Evolutionary conservation across 352 stramenopile genomes (phyloP), one percentile per base, ranked within the genome.

Genomic region (Globisporangium cylindrosporum): DNA sequence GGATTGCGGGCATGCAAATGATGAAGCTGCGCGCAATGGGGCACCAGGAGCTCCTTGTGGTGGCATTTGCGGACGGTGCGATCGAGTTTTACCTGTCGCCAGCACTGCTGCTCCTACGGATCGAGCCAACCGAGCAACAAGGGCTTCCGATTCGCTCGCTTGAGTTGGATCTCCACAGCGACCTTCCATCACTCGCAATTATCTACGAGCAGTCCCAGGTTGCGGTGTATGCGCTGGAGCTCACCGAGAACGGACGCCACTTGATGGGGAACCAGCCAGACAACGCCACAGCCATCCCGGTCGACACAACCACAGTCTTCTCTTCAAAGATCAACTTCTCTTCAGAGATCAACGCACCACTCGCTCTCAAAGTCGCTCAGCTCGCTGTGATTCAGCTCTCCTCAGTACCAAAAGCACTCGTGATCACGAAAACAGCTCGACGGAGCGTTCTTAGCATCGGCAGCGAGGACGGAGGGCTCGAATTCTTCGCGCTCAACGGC

Each of bases 401-500:
- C 25, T 82, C n/a, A 4, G 67, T 3, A 72, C 59, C 64, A 7
- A 61, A 34, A 12, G 70, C 69, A 0, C 49, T 73, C 3, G 38
- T 58, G 2, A 64, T 79, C 34, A 57, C 64, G 3, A 71, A 72
- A 10, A 68, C 68, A 0, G 7, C 67, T 1, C 53, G 73, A 14
- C 72, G 74, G 3, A 78, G 70, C n/a, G 38, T 79, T 3, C 27
- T 68, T n/a, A 64, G 24, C 8, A 59, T 81, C 15, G 68, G 66
- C 10, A 65, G 59, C 22, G 64, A 66, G 0, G 60, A 73, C 27
- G 53, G 53, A 0, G 62, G 60, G 3, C 41, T 84, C 0, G 32
- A 41, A 7, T 79, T 90, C 32, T 68, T 83, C 25, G 67, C 79
- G 0, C 29, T 73, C 5, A 91, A 91, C 56, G 81, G 83, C 15